Conservation (phyloP, 495 filamentous ascomycete species). For the Articulospora tetracladia region DNA sequence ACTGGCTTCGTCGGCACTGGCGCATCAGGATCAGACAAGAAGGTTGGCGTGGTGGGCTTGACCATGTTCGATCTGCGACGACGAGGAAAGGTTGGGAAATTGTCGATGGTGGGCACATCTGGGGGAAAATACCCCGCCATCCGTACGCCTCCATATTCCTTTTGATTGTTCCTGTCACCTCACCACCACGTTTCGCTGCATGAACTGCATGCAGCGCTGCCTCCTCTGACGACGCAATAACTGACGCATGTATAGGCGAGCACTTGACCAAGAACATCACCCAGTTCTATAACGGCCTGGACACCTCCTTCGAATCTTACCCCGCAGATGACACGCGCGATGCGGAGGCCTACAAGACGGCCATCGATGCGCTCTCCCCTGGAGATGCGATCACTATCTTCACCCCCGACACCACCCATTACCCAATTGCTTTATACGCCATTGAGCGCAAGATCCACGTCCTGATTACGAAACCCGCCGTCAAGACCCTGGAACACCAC, state of each 20-base stretch:
- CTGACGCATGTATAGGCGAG: slow-evolving; percentile 48
- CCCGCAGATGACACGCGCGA: slow-evolving; percentile 69
- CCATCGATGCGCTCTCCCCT: slow-evolving; percentile 77
- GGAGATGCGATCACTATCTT: slow-evolving; percentile 96
- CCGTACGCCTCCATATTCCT: slow-evolving; percentile 45
- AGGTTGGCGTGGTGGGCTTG: slow-evolving; percentile 87
- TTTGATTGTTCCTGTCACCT: neutral
- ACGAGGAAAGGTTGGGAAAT: slow-evolving; percentile 79
- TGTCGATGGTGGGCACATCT: slow-evolving; percentile 87
- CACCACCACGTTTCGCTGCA: neutral
- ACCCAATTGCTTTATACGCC: slow-evolving; percentile 90
- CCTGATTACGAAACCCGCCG: slow-evolving; percentile 92
- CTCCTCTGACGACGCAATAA: neutral
- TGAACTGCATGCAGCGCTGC: neutral
- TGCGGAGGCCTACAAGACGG: slow-evolving; percentile 80
- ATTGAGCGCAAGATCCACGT: slow-evolving; percentile 85
- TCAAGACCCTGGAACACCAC: slow-evolving; percentile 78
- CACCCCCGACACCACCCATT: slow-evolving; percentile 92
- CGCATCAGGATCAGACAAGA: slow-evolving; percentile 81
- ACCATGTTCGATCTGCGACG: slow-evolving; percentile 86
- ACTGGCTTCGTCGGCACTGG: slow-evolving; percentile 82
- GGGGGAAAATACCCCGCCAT: slow-evolving; percentile 89
- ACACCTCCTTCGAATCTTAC: slow-evolving; percentile 77
- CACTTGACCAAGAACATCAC: slow-evolving; percentile 88
- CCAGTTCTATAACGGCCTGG: slow-evolving; percentile 80